Conservation (phyloP, 23 red algal genomes). For the Gracilariopsis chorda region DNA sequence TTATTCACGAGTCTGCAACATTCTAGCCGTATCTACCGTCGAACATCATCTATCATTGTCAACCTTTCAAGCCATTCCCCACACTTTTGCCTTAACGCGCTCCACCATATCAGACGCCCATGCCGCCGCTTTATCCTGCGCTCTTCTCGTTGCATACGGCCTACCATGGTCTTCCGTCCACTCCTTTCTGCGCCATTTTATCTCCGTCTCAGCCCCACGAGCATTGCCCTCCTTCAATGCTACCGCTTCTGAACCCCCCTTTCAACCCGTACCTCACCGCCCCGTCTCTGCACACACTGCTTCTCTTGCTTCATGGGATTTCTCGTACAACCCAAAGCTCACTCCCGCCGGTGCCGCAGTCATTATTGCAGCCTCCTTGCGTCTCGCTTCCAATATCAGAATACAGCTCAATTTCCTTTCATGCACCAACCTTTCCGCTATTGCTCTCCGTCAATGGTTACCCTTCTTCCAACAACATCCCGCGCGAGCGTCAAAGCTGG, state of each 20-base stretch:
- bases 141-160: constrained; percentile 26
- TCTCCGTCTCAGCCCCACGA: neutral
- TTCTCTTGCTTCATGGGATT: neutral
- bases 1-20: neutral
- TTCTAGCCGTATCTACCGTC: neutral
- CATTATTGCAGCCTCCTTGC: constrained; percentile 5
- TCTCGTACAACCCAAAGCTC: constrained; percentile 16
- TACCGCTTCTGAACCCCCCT: neutral
- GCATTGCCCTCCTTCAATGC: neutral
- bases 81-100: neutral
- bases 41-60: neutral
- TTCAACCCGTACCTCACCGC: neutral
- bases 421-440: constrained; percentile 8
- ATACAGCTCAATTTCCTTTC: constrained; percentile 9
- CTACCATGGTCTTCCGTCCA: neutral
- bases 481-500: neutral
- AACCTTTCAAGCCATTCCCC: neutral
- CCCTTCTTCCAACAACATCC: neutral
- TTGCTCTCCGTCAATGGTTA: constrained; percentile 2
- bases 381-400: neutral
- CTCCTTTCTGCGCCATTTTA: constrained; percentile 9
- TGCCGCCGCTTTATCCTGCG: constrained; percentile 34
- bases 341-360: constrained; percentile 4
- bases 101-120: constrained; percentile 16
- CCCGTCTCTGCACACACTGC: neutral